Base-by-base conservation (phyloP, 164 flowering plant species). In the Chimonanthus salicifolius region DNA sequence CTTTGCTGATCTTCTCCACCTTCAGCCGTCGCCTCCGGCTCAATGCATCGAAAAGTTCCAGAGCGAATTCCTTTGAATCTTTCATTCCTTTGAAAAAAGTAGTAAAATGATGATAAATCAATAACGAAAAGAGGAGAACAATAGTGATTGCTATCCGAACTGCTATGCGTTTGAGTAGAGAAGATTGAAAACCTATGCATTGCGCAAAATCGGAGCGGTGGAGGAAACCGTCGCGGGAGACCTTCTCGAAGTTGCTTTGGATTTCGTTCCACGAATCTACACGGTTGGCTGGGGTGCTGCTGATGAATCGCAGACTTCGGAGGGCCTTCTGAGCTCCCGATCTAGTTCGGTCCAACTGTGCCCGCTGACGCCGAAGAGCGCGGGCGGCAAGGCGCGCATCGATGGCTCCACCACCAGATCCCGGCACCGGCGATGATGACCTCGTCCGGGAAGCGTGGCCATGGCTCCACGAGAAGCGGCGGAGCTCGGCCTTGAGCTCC, bases 291-390 rank as follows among this genome's bases (percentile, higher is more conserved):
- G 63, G 78, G 11, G 72, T 70, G 20, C 76, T 81, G 77, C 95
- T 96, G 62, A 96, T 96, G 81, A 96, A 96, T 70, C 85, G 83
- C 10, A 96, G 81, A 15, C 99, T 97, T 13, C 81, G 86, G 3
- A 96, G 92, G 18, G 98, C 99, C 65, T 84, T 92, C 6, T 92
- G 97, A 8, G 98, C 97, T 6, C 97, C 89, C 67, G 98, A 92
- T 44, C 90, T 87, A 65, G 89, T 88, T 73, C 99, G 91, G 70
- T 96, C 94, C 6, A 96, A 89, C 83, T 86, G 91, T 0, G 98
- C 98, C 20, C 87, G 81, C 71, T 92, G 97, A 68, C 81, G 78
- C 9, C 99, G 85, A 51, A 87, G 84, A 5, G 94, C 92, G 4
- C 99, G 81, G 66, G 98, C 97, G 4, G 87, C 94, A 66, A 91